A percentile compares a stretch with the other conserved stretches of the same genome.
Evolutionary conservation across 2,329 filamentous ascomycete species (phyloP).

Genomic region (Zymoseptoria pseudotritici): DNA sequence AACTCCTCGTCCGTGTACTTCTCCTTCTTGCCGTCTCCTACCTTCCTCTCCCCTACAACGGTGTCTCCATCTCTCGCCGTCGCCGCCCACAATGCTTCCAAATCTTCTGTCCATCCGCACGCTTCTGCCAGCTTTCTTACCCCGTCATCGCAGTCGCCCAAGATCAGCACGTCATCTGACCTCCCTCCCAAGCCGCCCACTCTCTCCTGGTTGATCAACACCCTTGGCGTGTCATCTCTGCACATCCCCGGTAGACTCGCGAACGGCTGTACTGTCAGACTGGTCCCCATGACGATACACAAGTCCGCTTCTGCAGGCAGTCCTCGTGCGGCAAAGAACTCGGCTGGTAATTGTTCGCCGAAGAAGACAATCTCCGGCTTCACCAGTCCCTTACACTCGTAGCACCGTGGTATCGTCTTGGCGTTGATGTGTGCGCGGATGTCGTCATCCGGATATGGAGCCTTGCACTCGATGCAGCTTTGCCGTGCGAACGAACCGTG

Average conservation of each 20-base stretch:
- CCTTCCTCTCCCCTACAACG: constrained; percentile 14
- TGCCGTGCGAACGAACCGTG: constrained; percentile 93
- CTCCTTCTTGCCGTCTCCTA: constrained; percentile 23
- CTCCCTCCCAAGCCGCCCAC: constrained; percentile 73
- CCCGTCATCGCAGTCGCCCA: constrained; percentile 77
- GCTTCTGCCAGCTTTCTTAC: constrained; percentile 70
- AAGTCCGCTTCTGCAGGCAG: constrained; percentile 62
- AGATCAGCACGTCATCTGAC: constrained; percentile 73
- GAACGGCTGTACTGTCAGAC: constrained; percentile 81
- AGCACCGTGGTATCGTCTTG: constrained; percentile 65
- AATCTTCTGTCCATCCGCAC: constrained; percentile 77
- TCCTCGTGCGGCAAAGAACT: constrained; percentile 54
- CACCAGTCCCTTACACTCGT: constrained; percentile 66
- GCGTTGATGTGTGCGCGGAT: constrained; percentile 64
- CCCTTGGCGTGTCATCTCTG: constrained; percentile 56
- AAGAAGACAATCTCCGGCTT: constrained; percentile 97
- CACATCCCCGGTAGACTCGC: constrained; percentile 66
- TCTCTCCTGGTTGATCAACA: constrained; percentile 79
- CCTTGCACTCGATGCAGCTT: constrained; percentile 81
- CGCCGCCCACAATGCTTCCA: constrained; percentile 66
- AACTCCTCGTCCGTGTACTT: constrained; percentile 49
- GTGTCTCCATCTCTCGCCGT: constrained; percentile 54
- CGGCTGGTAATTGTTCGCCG: constrained; percentile 62
- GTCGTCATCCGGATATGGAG: constrained; percentile 59
- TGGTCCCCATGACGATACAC: constrained; percentile 81